These are phyloP conservation scores for Phytophthora crassamura DNA, from an alignment of 352 stramenopile species.

Conservation along the genomic window DNA sequence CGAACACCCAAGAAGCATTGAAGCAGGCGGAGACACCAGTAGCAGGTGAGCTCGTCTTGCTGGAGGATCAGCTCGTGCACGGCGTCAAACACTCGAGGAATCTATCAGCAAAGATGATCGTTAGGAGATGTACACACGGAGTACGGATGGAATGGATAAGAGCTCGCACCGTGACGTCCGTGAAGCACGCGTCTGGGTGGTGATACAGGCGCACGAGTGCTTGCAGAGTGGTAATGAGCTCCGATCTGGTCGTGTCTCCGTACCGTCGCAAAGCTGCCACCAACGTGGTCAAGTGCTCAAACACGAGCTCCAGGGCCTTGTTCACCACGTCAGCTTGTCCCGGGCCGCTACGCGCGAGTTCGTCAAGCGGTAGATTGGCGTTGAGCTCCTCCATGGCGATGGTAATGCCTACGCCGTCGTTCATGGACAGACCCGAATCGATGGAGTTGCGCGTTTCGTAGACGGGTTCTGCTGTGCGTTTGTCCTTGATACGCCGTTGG, in stretches of 20 bases:
- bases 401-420: constrained; percentile 49
- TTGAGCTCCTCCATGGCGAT: constrained; percentile 69
- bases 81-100: constrained; percentile 56
- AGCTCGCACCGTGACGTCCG: constrained; percentile 41
- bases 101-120: constrained; percentile 29
- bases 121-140: constrained; percentile 5
- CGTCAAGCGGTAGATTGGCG: constrained; percentile 53
- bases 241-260: constrained; percentile 36
- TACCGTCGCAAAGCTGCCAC: constrained; percentile 48
- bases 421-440: constrained; percentile 57
- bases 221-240: constrained; percentile 60
- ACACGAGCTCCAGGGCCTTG: constrained; percentile 54
- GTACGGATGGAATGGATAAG: background rate
- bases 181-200: constrained; percentile 49
- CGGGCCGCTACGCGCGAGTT: constrained; percentile 35
- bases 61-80: constrained; percentile 64
- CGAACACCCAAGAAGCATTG: constrained; percentile 63
- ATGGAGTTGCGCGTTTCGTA: constrained; percentile 55
- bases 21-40: constrained; percentile 73
- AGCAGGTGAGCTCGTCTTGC: constrained; percentile 65
- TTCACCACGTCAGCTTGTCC: constrained; percentile 49
- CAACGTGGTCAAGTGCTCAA: constrained; percentile 48
- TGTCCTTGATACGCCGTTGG: constrained; percentile 45
- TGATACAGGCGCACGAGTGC: constrained; percentile 57
- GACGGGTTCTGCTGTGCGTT: constrained; percentile 23